Percentiles rank a stretch among this genome's conserved stretches.
Evolutionary conservation across 495 filamentous ascomycete genomes (phyloP).

Genomic region (Pyrenopolyporus hunteri): DNA sequence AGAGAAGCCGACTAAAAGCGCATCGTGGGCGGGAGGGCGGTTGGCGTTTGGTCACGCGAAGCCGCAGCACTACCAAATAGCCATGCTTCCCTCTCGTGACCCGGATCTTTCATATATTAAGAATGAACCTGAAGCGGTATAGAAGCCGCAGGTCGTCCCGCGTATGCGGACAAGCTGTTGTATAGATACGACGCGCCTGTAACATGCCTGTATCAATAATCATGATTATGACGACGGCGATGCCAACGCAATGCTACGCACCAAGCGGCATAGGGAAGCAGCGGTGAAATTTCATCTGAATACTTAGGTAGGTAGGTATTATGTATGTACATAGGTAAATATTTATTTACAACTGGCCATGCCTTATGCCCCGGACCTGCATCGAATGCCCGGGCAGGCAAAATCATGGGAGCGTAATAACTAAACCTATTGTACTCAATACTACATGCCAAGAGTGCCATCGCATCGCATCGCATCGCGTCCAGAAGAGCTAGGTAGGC

Average conservation of each 20-base stretch:
- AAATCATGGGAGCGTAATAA: no score
- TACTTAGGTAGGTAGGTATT: no score
- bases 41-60: background rate
- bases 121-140: background rate
- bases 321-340: no score
- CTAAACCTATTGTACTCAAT: background rate
- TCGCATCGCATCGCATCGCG: conserved; percentile 6
- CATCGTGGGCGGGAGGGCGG: background rate
- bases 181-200: background rate
- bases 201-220: background rate
- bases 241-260: conserved; percentile 11
- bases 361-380: no score
- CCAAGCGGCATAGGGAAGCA: conserved; percentile 14
- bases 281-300: conserved; percentile 27
- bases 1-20: conserved; percentile 1
- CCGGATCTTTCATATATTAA: background rate
- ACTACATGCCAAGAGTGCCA: conserved; percentile 3
- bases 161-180: no score
- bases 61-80: background rate
- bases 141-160: no score
- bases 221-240: background rate
- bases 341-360: background rate
- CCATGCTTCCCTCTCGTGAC: background rate
- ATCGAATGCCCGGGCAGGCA: no score
- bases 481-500: background rate